Evolutionary conservation across 2,329 filamentous ascomycete genomes (phyloP).

Genomic region (Penicillium psychrosexuale): DNA sequence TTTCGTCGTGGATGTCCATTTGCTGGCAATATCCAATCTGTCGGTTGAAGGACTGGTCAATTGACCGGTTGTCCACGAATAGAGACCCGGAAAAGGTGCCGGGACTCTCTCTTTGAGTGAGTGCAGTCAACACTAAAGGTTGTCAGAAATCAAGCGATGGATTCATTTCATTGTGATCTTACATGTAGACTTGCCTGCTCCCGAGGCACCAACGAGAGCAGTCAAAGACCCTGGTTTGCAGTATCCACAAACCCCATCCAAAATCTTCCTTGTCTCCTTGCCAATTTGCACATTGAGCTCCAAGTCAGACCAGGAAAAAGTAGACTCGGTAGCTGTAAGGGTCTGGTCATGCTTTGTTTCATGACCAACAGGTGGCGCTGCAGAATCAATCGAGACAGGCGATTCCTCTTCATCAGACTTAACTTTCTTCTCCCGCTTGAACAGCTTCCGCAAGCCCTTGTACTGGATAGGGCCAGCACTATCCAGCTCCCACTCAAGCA

Average conservation of each 20-base stretch:
- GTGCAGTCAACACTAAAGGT: conserved; percentile 65
- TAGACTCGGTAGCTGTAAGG: conserved; percentile 53
- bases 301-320: conserved; percentile 66
- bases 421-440: conserved; percentile 8
- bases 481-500: conserved; percentile 56
- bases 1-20: conserved; percentile 65
- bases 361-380: conserved; percentile 22
- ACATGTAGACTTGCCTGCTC: conserved; percentile 62
- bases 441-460: conserved; percentile 53
- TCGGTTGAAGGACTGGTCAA: conserved; percentile 60
- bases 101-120: conserved; percentile 64
- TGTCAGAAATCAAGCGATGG: background rate
- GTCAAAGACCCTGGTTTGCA: conserved; percentile 72
- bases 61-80: conserved; percentile 59
- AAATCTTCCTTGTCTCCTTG: conserved; percentile 54
- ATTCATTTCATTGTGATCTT: conserved; percentile 4
- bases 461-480: conserved; percentile 65
- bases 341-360: conserved; percentile 23
- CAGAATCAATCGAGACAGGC: conserved; percentile 25
- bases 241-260: conserved; percentile 68
- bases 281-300: conserved; percentile 65
- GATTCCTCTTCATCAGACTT: conserved; percentile 24
- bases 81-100: conserved; percentile 60
- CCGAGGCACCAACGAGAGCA: conserved; percentile 73
- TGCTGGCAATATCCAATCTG: conserved; percentile 68